Percentiles rank a stretch among this genome's conserved stretches.
Conservation (phyloP, 805 yeast species). For the Geotrichum ghanense region DNA sequence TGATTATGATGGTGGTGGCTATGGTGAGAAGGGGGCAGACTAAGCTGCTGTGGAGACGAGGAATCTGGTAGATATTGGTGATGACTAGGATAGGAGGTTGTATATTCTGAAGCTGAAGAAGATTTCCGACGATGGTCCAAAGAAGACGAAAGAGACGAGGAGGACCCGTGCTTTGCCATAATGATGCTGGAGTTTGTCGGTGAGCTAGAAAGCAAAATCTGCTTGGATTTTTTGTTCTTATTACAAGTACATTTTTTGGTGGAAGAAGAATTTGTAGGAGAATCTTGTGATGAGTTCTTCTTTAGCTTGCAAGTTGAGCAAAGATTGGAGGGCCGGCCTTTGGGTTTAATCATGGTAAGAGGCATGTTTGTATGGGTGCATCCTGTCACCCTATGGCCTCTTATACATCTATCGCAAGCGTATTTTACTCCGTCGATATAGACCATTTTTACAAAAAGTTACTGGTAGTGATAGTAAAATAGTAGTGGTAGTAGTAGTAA, state of each 20-base stretch:
- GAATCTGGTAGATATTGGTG: too few relatives aligned
- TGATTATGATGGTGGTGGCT: not conserved
- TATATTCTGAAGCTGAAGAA: too few relatives aligned
- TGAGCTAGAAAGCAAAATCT: not conserved
- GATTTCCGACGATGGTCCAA: not conserved
- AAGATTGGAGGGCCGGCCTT: slow-evolving; percentile 91
- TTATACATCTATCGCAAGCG: slow-evolving; percentile 91
- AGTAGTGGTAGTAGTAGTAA: too few relatives aligned
- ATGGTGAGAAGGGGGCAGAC: not conserved
- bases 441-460: slow-evolving; percentile 75
- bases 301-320: slow-evolving; percentile 60
- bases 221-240: slow-evolving; percentile 6
- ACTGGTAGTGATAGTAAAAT: too few relatives aligned
- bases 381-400: slow-evolving; percentile 93
- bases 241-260: slow-evolving; percentile 14
- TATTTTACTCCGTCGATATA: slow-evolving; percentile 85
- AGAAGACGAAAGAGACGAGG: too few relatives aligned
- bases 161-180: too few relatives aligned
- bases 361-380: slow-evolving; percentile 91
- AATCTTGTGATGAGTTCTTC: slow-evolving; percentile 37
- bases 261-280: not conserved
- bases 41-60: too few relatives aligned
- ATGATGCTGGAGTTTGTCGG: too few relatives aligned
- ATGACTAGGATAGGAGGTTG: too few relatives aligned
- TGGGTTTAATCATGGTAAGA: slow-evolving; percentile 85